Conservation (phyloP, 2,329 filamentous ascomycete species). For the Penicillium sp. region DNA sequence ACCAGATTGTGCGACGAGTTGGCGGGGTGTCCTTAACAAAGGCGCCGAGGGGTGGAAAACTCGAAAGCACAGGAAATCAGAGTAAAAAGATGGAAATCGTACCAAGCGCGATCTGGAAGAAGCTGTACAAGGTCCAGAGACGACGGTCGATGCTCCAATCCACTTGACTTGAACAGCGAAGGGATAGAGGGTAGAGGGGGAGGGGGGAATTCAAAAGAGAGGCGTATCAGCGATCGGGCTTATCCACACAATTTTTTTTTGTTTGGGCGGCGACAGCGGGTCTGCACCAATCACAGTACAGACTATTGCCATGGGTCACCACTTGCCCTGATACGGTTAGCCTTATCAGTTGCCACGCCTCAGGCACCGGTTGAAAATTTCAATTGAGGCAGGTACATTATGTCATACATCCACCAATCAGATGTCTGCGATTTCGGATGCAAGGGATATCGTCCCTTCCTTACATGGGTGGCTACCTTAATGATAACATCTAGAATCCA, state of each 20-base stretch:
- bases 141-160: constrained; percentile 1
- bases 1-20: constrained; percentile 7
- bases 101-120: constrained; percentile 7
- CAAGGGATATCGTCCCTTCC: neutral
- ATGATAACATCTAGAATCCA: neutral
- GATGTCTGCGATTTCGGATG: neutral
- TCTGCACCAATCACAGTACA: constrained; percentile 12
- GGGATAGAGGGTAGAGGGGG: constrained; percentile 1
- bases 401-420: neutral
- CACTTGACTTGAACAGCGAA: neutral
- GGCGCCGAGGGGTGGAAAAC: neutral
- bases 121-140: constrained; percentile 14
- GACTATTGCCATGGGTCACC: constrained; percentile 10
- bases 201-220: constrained; percentile 1
- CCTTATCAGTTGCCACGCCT: constrained; percentile 15
- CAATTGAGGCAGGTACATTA: neutral
- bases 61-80: constrained; percentile 1
- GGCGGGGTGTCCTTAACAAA: neutral
- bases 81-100: neutral
- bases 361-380: constrained; percentile 2
- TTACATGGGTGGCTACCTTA: neutral
- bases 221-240: constrained; percentile 14
- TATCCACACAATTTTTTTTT: constrained; percentile 25
- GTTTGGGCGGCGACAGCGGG: constrained; percentile 15
- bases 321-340: constrained; percentile 9